These are phyloP conservation scores for Suillus tomentosus DNA, from an alignment of 768 basidiomycete genomes.

Conservation along the genomic window DNA sequence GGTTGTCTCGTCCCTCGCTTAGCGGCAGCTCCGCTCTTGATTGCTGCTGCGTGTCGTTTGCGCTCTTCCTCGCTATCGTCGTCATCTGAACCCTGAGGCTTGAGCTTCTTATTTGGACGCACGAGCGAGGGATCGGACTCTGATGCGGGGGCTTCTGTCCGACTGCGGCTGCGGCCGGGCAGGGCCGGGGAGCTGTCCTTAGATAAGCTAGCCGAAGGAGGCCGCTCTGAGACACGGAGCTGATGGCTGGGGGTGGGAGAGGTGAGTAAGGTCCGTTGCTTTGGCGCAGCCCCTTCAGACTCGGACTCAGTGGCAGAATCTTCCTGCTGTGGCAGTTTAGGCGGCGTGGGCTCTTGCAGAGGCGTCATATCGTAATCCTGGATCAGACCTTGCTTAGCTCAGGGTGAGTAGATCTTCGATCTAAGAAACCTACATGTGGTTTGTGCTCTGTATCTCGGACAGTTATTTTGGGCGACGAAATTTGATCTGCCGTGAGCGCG, in stretches of 20 bases:
- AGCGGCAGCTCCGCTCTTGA: conserved; percentile 40
- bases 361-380: conserved; percentile 11
- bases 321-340: conserved; percentile 17
- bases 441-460: not conserved
- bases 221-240: conserved; percentile 16
- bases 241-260: conserved; percentile 19
- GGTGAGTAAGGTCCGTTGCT: conserved; percentile 16
- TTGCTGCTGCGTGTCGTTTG: conserved; percentile 42
- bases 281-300: conserved; percentile 16
- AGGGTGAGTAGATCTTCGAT: conserved; percentile 7
- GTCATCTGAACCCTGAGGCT: conserved; percentile 44
- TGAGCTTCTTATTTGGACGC: conserved; percentile 50
- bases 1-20: conserved; percentile 69
- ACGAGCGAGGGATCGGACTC: conserved; percentile 58
- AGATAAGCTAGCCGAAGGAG: conserved; percentile 22
- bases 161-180: conserved; percentile 25
- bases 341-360: conserved; percentile 17
- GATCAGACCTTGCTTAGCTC: conserved; percentile 1
- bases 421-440: conserved; percentile 24
- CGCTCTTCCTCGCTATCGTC: conserved; percentile 62
- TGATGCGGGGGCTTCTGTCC: conserved; percentile 28
- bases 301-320: conserved; percentile 34
- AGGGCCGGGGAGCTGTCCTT: conserved; percentile 14
- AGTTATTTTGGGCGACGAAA: conserved; percentile 19
- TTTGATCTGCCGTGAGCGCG: conserved; percentile 15